Conservation (phyloP, 2,329 filamentous ascomycete genomes). For the Apiospora malaysiana region DNA sequence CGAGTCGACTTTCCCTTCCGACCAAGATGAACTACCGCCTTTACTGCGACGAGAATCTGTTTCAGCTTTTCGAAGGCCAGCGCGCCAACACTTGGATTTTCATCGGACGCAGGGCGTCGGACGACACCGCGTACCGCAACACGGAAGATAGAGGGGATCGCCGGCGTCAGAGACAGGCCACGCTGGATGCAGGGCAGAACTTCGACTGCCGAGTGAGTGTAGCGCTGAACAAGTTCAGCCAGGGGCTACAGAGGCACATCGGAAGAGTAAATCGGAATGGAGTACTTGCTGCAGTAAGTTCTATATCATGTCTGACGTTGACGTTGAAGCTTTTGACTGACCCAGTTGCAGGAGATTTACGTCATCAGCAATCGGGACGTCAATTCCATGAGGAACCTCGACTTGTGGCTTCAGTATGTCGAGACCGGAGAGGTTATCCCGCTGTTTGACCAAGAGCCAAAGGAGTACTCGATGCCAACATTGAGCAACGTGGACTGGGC, state of each 20-base stretch:
- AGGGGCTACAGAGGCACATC: slow-evolving; percentile 42
- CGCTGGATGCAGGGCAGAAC: slow-evolving; percentile 15
- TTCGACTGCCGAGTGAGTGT: slow-evolving; percentile 37
- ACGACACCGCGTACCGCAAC: slow-evolving; percentile 40
- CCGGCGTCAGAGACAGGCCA: slow-evolving; percentile 24
- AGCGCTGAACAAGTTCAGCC: slow-evolving; percentile 46
- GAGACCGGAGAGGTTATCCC: slow-evolving; percentile 45
- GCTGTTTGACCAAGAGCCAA: slow-evolving; percentile 42
- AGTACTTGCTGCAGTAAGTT: slow-evolving; percentile 44
- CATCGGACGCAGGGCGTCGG: slow-evolving; percentile 36
- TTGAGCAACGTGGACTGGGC: slow-evolving; percentile 36
- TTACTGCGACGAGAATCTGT: slow-evolving; percentile 42
- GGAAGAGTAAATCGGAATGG: slow-evolving; percentile 44
- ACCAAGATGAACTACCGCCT: slow-evolving; percentile 46
- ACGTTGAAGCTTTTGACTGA: not conserved
- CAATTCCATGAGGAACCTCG: slow-evolving; percentile 42
- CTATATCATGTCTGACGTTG: not conserved
- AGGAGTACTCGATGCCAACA: slow-evolving; percentile 40
- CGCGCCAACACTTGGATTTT: slow-evolving; percentile 46
- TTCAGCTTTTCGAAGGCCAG: slow-evolving; percentile 46
- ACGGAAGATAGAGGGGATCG: slow-evolving; percentile 39
- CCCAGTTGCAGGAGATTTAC: slow-evolving; percentile 43
- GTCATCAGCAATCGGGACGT: slow-evolving; percentile 49
- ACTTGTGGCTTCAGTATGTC: slow-evolving; percentile 47
- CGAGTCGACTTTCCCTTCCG: slow-evolving; percentile 41